These are phyloP conservation scores for Diaporthe sp. DNA, from an alignment of 2,329 filamentous ascomycete species.

Conservation along the genomic window DNA sequence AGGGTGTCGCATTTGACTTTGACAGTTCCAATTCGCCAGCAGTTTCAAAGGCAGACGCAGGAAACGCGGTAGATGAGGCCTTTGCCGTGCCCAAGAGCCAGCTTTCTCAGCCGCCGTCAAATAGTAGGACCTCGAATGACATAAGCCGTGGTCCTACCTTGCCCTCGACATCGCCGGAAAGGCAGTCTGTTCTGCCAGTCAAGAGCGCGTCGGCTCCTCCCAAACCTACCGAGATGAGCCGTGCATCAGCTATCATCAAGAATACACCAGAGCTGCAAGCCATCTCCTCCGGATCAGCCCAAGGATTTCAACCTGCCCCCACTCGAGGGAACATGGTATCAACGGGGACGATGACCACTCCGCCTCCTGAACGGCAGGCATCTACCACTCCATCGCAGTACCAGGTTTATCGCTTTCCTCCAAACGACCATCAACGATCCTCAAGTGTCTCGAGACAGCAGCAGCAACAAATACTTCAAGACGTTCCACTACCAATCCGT, in stretches of 20 bases:
- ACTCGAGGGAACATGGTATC: slow-evolving; percentile 62
- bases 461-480: slow-evolving; percentile 44
- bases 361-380: slow-evolving; percentile 61
- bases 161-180: slow-evolving; percentile 45
- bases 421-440: slow-evolving; percentile 55
- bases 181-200: slow-evolving; percentile 51
- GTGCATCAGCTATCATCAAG: slow-evolving; percentile 74
- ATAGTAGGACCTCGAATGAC: slow-evolving; percentile 49
- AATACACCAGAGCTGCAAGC: slow-evolving; percentile 74
- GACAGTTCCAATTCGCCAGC: slow-evolving; percentile 67
- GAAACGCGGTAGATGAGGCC: slow-evolving; percentile 78
- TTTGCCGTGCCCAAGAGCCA: slow-evolving; percentile 69
- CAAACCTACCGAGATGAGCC: slow-evolving; percentile 65
- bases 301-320: slow-evolving; percentile 49
- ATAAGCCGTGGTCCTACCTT: slow-evolving; percentile 50
- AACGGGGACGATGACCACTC: slow-evolving; percentile 84
- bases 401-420: slow-evolving; percentile 59
- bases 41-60: slow-evolving; percentile 73
- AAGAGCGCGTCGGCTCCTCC: slow-evolving; percentile 58
- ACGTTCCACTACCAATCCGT: slow-evolving; percentile 36
- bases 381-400: slow-evolving; percentile 58
- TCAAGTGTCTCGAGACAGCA: slow-evolving; percentile 56
- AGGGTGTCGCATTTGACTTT: slow-evolving; percentile 88
- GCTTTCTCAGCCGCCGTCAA: slow-evolving; percentile 47
- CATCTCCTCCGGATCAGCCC: slow-evolving; percentile 62